These are phyloP conservation scores for Globisporangium sylvaticum DNA, from an alignment of 352 stramenopile species.

Conservation along the genomic window DNA sequence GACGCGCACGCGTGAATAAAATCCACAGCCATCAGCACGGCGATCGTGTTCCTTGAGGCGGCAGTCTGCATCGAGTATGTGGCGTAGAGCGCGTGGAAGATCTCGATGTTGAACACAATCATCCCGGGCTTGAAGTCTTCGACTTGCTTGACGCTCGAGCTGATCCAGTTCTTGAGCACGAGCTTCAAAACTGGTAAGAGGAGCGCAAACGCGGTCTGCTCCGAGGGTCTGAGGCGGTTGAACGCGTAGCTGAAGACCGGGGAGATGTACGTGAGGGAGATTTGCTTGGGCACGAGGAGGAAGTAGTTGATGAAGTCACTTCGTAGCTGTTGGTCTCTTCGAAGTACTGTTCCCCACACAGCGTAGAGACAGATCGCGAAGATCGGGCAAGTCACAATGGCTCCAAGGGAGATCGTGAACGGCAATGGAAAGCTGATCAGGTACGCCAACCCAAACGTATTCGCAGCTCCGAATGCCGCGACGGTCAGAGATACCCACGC, in stretches of 20 bases:
- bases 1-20: constrained; percentile 28
- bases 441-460: not conserved
- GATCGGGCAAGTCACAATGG: too few relatives aligned
- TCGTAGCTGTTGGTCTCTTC: not conserved
- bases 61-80: constrained; percentile 31
- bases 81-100: constrained; percentile 46
- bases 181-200: not conserved
- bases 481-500: constrained; percentile 3
- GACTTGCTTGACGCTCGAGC: not conserved
- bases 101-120: constrained; percentile 48
- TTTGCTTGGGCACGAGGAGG: constrained; percentile 7
- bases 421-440: constrained; percentile 33
- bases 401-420: constrained; percentile 19
- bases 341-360: not conserved
- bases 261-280: constrained; percentile 22
- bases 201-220: not conserved
- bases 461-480: not conserved
- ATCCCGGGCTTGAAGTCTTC: constrained; percentile 33
- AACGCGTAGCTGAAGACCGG: constrained; percentile 29
- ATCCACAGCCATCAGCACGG: constrained; percentile 31
- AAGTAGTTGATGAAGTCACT: constrained; percentile 9
- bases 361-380: not conserved
- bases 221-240: constrained; percentile 6
- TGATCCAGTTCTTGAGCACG: not conserved
- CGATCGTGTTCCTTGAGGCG: constrained; percentile 21